Evolutionary conservation across 768 basidiomycete species (phyloP).

Genomic region (Leccinellum rugosiceps): DNA sequence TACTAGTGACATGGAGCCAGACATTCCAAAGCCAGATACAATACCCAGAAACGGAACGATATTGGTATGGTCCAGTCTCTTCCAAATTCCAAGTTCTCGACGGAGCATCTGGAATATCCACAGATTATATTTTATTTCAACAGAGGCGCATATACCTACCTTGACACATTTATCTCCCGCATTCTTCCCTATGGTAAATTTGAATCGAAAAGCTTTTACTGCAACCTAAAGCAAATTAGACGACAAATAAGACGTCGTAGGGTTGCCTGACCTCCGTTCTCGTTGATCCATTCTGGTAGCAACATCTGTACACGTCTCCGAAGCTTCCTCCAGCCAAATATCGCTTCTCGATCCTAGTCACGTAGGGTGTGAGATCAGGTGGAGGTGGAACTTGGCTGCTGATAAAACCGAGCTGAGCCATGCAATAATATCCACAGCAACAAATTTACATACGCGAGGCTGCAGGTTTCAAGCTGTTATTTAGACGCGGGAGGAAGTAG

Average conservation of each 20-base stretch:
- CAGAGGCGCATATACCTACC: background rate
- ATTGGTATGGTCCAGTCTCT: background rate
- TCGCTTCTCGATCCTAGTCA: background rate
- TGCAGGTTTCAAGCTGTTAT: too few relatives aligned
- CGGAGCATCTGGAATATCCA: background rate
- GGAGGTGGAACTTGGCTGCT: background rate
- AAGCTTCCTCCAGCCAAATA: background rate
- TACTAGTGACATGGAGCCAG: background rate
- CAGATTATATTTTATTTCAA: background rate
- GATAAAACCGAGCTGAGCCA: background rate
- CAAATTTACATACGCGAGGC: background rate
- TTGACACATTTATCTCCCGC: background rate
- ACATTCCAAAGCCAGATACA: background rate
- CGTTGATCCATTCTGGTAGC: background rate
- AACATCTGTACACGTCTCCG: background rate
- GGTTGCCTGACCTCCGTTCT: background rate
- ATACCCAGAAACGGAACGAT: background rate
- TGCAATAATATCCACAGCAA: background rate
- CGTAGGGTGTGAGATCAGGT: background rate
- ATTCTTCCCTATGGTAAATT: background rate
- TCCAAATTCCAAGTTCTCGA: background rate
- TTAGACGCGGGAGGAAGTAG: too few relatives aligned
- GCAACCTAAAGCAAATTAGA: background rate
- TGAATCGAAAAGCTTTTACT: background rate
- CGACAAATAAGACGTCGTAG: background rate